These are phyloP conservation scores for Aphanomyces stellatus DNA, from an alignment of 352 stramenopile genomes.

Conservation along the genomic window DNA sequence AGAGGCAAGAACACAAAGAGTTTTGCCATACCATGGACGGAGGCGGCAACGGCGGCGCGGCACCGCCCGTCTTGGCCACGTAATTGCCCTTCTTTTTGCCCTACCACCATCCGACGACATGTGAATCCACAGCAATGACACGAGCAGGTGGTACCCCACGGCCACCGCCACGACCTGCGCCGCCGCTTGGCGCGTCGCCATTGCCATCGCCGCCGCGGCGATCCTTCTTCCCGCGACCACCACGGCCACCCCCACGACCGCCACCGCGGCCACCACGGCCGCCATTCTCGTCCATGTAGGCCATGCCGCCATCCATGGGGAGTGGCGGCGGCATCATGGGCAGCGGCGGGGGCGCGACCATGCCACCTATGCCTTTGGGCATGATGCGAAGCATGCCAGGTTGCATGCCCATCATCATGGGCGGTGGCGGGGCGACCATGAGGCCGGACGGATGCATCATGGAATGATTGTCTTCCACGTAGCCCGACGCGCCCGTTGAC, in stretches of 20 bases:
- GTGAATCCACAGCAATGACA: background rate
- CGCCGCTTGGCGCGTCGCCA: background rate
- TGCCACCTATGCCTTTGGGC: background rate
- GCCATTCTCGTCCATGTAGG: background rate
- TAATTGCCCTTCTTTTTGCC: background rate
- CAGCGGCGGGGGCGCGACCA: background rate
- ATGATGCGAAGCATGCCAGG: conserved; percentile 20
- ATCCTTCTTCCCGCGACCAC: background rate
- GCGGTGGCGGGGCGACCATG: no score
- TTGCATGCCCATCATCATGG: background rate
- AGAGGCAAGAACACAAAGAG: background rate
- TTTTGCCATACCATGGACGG: background rate
- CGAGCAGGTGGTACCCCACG: no score
- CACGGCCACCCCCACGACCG: background rate
- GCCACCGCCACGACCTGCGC: background rate
- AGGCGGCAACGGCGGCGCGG: background rate
- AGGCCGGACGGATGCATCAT: background rate
- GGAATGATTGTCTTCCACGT: no score
- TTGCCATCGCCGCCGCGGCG: background rate
- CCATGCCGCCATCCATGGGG: background rate
- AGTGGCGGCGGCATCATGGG: background rate
- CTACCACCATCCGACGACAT: background rate
- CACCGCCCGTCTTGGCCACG: background rate
- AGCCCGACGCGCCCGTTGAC: no score
- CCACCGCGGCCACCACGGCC: conserved; percentile 7